Percentiles rank a stretch among this genome's conserved stretches.
phyloP scores from a whole-genome alignment of 768 basidiomycete species.

The Austroboletus festivus region DNA sequence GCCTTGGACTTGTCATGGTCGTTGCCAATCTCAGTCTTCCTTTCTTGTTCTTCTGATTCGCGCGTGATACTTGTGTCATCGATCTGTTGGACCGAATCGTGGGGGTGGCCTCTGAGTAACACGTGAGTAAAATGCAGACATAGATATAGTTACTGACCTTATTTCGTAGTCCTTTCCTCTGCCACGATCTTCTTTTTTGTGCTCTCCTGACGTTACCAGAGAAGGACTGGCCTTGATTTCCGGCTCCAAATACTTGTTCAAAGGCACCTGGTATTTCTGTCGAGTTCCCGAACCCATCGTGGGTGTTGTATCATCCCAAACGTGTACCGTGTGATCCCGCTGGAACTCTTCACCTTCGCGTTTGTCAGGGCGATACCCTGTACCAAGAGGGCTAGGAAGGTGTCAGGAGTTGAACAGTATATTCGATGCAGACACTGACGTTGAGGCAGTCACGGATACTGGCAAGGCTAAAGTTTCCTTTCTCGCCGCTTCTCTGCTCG shows the following conservation, averaged over 20 bases:
- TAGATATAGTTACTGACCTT: neutral
- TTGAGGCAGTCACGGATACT: neutral
- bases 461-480: neutral
- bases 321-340: neutral
- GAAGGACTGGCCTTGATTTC: neutral
- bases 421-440: slow-evolving; percentile 5
- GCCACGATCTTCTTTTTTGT: neutral
- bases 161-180: neutral
- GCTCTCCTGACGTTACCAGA: neutral
- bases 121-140: neutral
- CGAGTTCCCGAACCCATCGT: neutral
- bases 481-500: neutral
- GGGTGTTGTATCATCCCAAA: slow-evolving; percentile 1
- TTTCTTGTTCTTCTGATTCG: no score
- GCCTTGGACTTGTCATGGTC: no score
- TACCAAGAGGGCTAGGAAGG: slow-evolving; percentile 1
- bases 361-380: neutral
- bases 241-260: slow-evolving; percentile 9
- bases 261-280: slow-evolving; percentile 18
- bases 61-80: no score
- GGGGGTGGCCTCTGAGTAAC: neutral
- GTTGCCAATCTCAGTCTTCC: no score
- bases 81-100: neutral
- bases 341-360: neutral
- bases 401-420: neutral